These are phyloP conservation scores for Prinsepia uniflora DNA, from an alignment of 306 rosid genomes.

Conservation along the genomic window DNA sequence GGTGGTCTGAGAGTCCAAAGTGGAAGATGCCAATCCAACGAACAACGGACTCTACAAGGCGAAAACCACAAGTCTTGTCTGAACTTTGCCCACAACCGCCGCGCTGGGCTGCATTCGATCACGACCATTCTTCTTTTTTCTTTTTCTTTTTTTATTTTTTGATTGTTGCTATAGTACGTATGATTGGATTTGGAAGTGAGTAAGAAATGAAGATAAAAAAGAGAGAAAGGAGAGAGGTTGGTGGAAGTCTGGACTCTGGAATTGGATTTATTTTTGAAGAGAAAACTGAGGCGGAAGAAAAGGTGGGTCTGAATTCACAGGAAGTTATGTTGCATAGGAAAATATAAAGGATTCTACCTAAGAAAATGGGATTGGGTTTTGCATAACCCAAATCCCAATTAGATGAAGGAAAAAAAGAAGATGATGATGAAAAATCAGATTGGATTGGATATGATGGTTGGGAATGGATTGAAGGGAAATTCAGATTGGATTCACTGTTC, in stretches of 20 bases:
- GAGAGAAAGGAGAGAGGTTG: not conserved
- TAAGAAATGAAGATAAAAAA: not conserved
- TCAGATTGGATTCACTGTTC: too few relatives aligned
- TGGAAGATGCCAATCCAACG: slow-evolving; percentile 19
- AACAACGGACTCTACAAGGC: slow-evolving; percentile 20
- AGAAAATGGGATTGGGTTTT: too few relatives aligned
- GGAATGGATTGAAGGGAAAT: too few relatives aligned
- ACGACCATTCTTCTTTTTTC: not conserved
- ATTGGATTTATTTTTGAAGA: not conserved
- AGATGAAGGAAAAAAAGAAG: too few relatives aligned
- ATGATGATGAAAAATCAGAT: too few relatives aligned
- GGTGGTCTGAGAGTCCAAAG: slow-evolving; percentile 6
- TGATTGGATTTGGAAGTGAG: slow-evolving; percentile 1
- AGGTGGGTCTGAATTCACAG: too few relatives aligned
- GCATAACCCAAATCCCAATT: too few relatives aligned
- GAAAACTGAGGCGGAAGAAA: too few relatives aligned
- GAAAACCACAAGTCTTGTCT: not conserved
- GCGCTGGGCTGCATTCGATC: slow-evolving; percentile 11
- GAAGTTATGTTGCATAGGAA: too few relatives aligned
- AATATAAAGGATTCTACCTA: too few relatives aligned
- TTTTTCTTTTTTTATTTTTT: too few relatives aligned
- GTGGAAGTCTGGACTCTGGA: not conserved
- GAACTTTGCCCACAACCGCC: slow-evolving; percentile 14
- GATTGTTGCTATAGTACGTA: not conserved
- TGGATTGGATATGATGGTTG: too few relatives aligned